Conservation (phyloP, 208 protist species). For the Plasmodiophora brassicae region DNA sequence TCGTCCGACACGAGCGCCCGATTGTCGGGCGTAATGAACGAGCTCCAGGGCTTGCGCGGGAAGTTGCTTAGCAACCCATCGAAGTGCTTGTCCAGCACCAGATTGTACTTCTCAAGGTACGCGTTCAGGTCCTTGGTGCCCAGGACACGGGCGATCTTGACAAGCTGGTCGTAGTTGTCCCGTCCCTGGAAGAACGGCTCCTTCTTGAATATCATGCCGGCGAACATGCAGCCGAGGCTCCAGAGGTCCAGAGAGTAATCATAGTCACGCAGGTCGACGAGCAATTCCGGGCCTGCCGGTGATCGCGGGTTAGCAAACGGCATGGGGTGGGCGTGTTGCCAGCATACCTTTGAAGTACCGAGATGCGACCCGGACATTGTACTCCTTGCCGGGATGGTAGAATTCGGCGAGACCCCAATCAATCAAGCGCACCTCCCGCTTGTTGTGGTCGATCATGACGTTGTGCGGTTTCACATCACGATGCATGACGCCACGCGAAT, state of each 20-base stretch:
- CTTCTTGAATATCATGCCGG: slow-evolving; percentile 92
- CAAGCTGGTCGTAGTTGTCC: slow-evolving; percentile 96
- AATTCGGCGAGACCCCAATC: slow-evolving; percentile 93
- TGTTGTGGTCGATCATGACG: slow-evolving; percentile 96
- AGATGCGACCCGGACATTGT: slow-evolving; percentile 97
- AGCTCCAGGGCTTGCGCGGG: slow-evolving; percentile 68
- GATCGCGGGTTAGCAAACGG: too few species aligned
- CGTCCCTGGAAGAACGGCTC: slow-evolving; percentile 97
- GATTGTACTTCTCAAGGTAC: slow-evolving; percentile 82
- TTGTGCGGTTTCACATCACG: slow-evolving; percentile 98
- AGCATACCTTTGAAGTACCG: slow-evolving; percentile 94
- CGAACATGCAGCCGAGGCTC: slow-evolving; percentile 96
- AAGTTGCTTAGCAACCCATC: slow-evolving; percentile 50
- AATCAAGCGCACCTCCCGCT: slow-evolving; percentile 85
- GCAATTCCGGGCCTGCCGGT: slow-evolving; percentile 78
- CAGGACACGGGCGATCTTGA: slow-evolving; percentile 85
- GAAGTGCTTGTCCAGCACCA: slow-evolving; percentile 75
- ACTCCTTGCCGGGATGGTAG: slow-evolving; percentile 88
- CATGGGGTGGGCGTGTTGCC: too few species aligned
- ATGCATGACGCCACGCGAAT: slow-evolving; percentile 93
- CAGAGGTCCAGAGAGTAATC: slow-evolving; percentile 99
- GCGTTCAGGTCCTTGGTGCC: slow-evolving; percentile 68
- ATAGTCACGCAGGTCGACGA: slow-evolving; percentile 94
- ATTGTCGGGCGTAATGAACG: slow-evolving; percentile 78
- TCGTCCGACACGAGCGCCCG: slow-evolving; percentile 87